A percentile compares a stretch with the other conserved stretches of the same genome.
Conservation (phyloP, 768 basidiomycete species). For the Russula vinacea region DNA sequence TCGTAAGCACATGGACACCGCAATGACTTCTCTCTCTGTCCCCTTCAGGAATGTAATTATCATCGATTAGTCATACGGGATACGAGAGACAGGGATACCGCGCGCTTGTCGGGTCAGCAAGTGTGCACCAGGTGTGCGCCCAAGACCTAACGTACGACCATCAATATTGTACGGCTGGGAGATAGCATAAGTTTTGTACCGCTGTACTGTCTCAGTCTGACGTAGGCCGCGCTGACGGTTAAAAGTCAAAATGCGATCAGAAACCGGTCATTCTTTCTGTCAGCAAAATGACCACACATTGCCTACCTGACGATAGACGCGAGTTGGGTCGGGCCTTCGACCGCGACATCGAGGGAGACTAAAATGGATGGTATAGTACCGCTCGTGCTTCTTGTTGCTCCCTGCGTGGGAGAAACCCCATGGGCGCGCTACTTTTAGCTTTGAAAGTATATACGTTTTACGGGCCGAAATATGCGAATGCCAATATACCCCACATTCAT, state of each 20-base stretch:
- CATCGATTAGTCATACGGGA: neutral
- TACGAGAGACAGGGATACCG: neutral
- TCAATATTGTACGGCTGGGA: neutral
- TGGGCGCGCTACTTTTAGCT: neutral
- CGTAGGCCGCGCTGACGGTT: neutral
- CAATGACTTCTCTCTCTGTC: neutral
- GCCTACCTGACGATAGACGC: neutral
- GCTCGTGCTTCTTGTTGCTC: neutral
- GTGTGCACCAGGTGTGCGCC: neutral
- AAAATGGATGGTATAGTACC: neutral
- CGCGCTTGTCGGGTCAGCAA: neutral
- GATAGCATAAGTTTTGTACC: neutral
- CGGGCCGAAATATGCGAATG: neutral
- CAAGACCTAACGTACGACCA: neutral
- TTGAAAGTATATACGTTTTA: neutral
- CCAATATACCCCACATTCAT: neutral
- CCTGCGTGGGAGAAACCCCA: neutral
- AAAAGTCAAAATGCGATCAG: neutral
- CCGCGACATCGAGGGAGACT: neutral
- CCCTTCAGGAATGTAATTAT: neutral
- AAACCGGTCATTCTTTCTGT: neutral
- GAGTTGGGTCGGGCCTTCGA: neutral
- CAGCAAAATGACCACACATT: neutral
- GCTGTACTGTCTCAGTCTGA: neutral
- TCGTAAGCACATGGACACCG: constrained; percentile 11